A percentile compares a stretch with the other conserved stretches of the same genome.
phyloP scores from a whole-genome alignment of 345 rosid genomes.

The Rhodomyrtus tomentosa region DNA sequence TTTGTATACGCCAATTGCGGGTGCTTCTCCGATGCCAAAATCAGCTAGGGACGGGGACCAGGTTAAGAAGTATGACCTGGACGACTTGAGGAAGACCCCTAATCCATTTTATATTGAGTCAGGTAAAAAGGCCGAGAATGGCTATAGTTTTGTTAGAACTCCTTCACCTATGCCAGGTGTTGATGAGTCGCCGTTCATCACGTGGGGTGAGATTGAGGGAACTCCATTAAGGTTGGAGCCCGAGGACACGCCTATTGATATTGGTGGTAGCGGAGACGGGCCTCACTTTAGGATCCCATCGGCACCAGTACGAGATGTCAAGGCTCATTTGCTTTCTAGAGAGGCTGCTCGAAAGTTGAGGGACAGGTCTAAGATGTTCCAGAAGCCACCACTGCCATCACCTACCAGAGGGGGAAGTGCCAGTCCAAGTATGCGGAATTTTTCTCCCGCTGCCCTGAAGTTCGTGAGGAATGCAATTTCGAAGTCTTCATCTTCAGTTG shows the following conservation, averaged over 20 bases:
- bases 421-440: slow-evolving; percentile 64
- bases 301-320: slow-evolving; percentile 73
- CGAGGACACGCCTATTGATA: slow-evolving; percentile 86
- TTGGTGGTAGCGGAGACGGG: slow-evolving; percentile 81
- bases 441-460: slow-evolving; percentile 97
- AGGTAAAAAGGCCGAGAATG: slow-evolving; percentile 67
- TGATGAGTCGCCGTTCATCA: slow-evolving; percentile 85
- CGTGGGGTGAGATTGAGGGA: slow-evolving; percentile 99
- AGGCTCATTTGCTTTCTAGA: slow-evolving; percentile 79
- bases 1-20: slow-evolving; percentile 70
- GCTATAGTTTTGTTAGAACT: slow-evolving; percentile 80
- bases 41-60: slow-evolving; percentile 61
- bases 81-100: slow-evolving; percentile 84
- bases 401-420: slow-evolving; percentile 94
- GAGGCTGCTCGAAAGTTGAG: slow-evolving; percentile 78
- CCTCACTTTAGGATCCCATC: slow-evolving; percentile 70
- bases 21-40: slow-evolving; percentile 60
- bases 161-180: slow-evolving; percentile 95
- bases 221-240: slow-evolving; percentile 81
- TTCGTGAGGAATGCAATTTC: slow-evolving; percentile 80
- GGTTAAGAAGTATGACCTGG: slow-evolving; percentile 74
- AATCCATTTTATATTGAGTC: slow-evolving; percentile 64
- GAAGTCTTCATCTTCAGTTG: slow-evolving; percentile 71
- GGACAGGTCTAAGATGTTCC: slow-evolving; percentile 74
- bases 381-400: slow-evolving; percentile 85